Evolutionary conservation across 345 rosid species (phyloP).

Genomic region (Citrus glauca): DNA sequence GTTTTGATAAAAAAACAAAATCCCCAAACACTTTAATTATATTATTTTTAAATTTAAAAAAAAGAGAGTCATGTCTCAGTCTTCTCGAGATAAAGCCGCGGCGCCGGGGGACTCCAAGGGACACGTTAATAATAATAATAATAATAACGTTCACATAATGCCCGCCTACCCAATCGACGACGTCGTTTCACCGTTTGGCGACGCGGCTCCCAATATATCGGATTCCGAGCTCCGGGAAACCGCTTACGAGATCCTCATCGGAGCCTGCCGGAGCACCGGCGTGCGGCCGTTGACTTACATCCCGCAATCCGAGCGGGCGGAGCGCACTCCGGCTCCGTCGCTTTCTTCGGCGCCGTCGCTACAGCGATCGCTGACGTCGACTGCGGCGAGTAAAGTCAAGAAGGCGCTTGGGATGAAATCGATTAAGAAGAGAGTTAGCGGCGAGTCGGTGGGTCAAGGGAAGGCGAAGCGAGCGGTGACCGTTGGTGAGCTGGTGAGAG

Average conservation of each 20-base stretch:
- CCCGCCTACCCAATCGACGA: constrained; percentile 25
- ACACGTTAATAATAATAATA: neutral
- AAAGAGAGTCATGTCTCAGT: constrained; percentile 1
- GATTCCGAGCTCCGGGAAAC: constrained; percentile 80
- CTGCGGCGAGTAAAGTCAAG: constrained; percentile 90
- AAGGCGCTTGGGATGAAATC: constrained; percentile 87
- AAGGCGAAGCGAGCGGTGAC: constrained; percentile 56
- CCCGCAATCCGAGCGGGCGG: constrained; percentile 47
- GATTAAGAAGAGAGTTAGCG: constrained; percentile 26
- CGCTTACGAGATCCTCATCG: constrained; percentile 89
- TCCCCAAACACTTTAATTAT: too few species aligned
- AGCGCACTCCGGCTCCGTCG: constrained; percentile 12
- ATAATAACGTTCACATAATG: constrained; percentile 15
- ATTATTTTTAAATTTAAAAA: too few species aligned
- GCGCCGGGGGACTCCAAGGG: neutral
- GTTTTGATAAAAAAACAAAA: too few species aligned
- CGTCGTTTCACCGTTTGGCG: constrained; percentile 53
- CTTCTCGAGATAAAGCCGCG: neutral
- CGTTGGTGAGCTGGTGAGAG: constrained; percentile 51
- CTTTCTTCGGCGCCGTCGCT: constrained; percentile 38
- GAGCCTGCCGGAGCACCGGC: constrained; percentile 65
- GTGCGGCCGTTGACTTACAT: constrained; percentile 67
- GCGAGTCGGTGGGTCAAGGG: constrained; percentile 28
- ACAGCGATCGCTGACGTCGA: constrained; percentile 76
- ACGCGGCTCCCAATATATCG: constrained; percentile 44